These are phyloP conservation scores for Plenodomus tracheiphilus DNA, from an alignment of 2,329 filamentous ascomycete species.

Conservation along the genomic window DNA sequence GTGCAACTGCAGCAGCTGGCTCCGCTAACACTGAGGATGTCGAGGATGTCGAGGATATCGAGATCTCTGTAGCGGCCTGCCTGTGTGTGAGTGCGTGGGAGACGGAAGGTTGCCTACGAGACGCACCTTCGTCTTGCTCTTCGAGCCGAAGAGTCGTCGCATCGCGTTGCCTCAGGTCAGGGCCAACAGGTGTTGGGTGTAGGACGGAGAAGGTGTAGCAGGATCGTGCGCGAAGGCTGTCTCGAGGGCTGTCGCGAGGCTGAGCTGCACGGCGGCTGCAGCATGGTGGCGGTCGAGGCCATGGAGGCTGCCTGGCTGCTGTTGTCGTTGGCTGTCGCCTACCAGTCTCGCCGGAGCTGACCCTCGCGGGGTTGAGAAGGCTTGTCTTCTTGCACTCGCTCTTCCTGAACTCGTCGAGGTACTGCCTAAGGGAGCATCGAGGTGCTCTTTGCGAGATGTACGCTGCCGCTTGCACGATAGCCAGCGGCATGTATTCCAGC, in stretches of 20 bases:
- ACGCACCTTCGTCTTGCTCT: too few relatives aligned
- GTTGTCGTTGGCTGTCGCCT: neutral
- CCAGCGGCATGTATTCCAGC: conserved; percentile 43
- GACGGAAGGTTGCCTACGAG: too few relatives aligned
- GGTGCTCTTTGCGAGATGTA: conserved; percentile 30
- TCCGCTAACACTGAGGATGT: too few relatives aligned
- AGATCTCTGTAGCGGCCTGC: conserved; percentile 1
- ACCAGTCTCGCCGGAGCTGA: neutral
- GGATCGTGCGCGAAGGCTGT: conserved; percentile 1
- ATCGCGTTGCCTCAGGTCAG: neutral
- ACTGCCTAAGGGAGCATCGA: conserved; percentile 23
- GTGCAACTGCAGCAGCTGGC: conserved; percentile 1
- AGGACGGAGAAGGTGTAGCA: conserved; percentile 1
- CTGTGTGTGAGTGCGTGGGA: neutral
- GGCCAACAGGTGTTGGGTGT: neutral
- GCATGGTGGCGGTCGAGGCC: conserved; percentile 1
- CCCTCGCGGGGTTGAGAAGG: conserved; percentile 4
- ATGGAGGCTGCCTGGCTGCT: conserved; percentile 1
- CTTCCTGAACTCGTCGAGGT: conserved; percentile 45
- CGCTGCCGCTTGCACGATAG: conserved; percentile 37
- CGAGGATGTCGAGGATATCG: neutral
- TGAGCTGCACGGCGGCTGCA: conserved; percentile 1
- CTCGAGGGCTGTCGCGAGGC: conserved; percentile 1
- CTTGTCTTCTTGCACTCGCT: conserved; percentile 34
- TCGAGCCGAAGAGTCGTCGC: too few relatives aligned